These are phyloP conservation scores for Nemophila menziesii DNA, from an alignment of 257 asterid species.

Conservation along the genomic window DNA sequence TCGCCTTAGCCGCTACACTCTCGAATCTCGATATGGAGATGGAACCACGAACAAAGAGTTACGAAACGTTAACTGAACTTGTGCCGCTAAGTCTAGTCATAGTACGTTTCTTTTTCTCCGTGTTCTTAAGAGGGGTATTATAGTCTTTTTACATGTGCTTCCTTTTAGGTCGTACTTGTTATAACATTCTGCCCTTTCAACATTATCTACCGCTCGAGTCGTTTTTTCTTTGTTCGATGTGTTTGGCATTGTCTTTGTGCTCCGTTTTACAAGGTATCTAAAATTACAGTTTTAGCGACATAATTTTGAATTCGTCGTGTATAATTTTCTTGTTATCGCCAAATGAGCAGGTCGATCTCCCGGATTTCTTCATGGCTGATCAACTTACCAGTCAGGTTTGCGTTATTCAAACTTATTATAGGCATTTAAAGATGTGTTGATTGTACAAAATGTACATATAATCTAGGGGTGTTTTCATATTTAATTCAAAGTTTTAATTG, in stretches of 20 bases:
- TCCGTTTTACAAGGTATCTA: constrained; percentile 70
- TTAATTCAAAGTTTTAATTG: not conserved
- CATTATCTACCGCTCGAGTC: constrained; percentile 65
- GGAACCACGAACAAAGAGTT: constrained; percentile 37
- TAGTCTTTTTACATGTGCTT: not conserved
- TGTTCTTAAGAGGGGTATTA: not conserved
- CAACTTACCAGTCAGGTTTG: constrained; percentile 87
- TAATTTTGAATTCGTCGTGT: too few relatives aligned
- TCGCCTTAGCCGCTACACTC: constrained; percentile 52
- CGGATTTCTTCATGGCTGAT: constrained; percentile 83
- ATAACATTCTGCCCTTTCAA: constrained; percentile 55
- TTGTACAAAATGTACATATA: not conserved
- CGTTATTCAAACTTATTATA: not conserved
- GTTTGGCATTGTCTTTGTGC: constrained; percentile 67
- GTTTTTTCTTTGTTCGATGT: constrained; percentile 42
- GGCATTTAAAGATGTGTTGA: not conserved
- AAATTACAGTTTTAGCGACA: not conserved
- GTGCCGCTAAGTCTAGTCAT: constrained; percentile 44
- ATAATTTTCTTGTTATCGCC: not conserved
- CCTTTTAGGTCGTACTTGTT: constrained; percentile 37
- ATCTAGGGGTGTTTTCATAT: not conserved
- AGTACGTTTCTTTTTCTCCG: constrained; percentile 28
- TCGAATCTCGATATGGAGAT: constrained; percentile 71
- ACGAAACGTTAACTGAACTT: constrained; percentile 35
- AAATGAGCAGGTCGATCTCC: constrained; percentile 37